Base-by-base conservation (phyloP, 2,329 filamentous ascomycete species). In the Parastagonospora nodorum region DNA sequence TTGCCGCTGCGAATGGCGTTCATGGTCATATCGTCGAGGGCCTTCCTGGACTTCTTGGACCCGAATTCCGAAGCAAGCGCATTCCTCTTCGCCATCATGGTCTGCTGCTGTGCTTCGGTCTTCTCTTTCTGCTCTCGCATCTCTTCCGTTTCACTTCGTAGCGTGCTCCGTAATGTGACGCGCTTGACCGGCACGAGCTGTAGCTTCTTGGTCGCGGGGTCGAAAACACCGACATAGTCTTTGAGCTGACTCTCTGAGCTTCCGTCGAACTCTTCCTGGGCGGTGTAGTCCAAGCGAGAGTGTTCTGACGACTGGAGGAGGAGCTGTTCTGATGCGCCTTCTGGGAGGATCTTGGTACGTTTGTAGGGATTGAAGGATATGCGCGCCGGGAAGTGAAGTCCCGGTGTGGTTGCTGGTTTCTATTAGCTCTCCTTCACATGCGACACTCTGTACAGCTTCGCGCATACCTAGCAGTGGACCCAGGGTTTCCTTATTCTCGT, bases 41-140 rank as follows among this genome's bases (percentile, higher is more conserved):
- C 88, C 76, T 92, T 93, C 79, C 87, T 88, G 16, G 90, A 88
- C 75, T 92, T 93, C 78, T 90, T 92, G 24, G 89, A 93, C 71
- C 90, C 90, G 66, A 95, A 95, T 29, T 88, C 85, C 63, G 89
- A 82, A 35, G 88, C 89, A 10, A 95, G 84, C 2, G 87, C 84
- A 61, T 85, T 87, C 61, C 84, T 84, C 67, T 83, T 82, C 27
- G 87, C 83, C 63, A 82, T 76, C 64, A 82, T 82, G 38, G 58
- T 73, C 49, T 48, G 63, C 51, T 61, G 68, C 8, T 53, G 60
- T 9, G 63, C 65, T 1, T 70, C 65, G 5, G 64, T 39, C n/a
- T 51, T 47, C 12, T 63, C 68, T 31, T 66, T 61, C 54, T 71
- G 66, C 42, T 67, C 61, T 7, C 65, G 66, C 41, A 76, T 66